Base-by-base conservation (phyloP, 164 flowering plant species). In the Stephania yunnanensis region DNA sequence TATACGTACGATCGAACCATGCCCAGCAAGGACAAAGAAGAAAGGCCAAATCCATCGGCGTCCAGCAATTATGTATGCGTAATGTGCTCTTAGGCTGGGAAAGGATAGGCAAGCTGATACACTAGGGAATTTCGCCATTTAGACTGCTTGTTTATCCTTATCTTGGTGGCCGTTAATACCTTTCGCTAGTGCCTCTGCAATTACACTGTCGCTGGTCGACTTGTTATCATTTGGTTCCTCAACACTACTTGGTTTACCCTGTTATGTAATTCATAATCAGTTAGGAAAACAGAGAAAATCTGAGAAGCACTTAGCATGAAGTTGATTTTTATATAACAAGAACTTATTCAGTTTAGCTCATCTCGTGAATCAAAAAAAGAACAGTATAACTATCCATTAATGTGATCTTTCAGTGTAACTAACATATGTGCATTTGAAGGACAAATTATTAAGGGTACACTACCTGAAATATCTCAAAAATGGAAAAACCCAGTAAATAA, bases 221-320 rank as follows among this genome's bases (percentile, higher is more conserved):
- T 77, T 72, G 71, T 52, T 8, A 44, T 72, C 52, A n/a, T 48
- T 79, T 53, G 75, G 71, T 53, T 77, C 83, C 71, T 87, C 88
- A 50, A 15, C 71, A 25, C 46, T 73, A 42, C 67, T 50, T 10
- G 83, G 77, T 76, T 87, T 86, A 29, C 82, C 85, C 89, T 88
- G 84, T 75, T 68, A 42, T 70, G 73, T 46, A 61, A 61, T 52
- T 46, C n/a, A 44, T 68, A 48, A 19, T 50, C 7, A 67, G 63
- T 20, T 61, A 36, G 46, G 46, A 70, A 46, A 46, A 17, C 7
- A 66, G 69, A 66, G 42, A 61, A 10, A 3, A 17, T 19, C 17
- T 3, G 20, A 7, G 17, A 55, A 3, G 15, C 58, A 3, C 8
- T 53, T 53, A 3, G 58, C 15, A 55, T 12, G 63, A 55, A 55